Base-by-base conservation (phyloP, 2,329 filamentous ascomycete genomes). In the Botryosphaeria dothidea region DNA sequence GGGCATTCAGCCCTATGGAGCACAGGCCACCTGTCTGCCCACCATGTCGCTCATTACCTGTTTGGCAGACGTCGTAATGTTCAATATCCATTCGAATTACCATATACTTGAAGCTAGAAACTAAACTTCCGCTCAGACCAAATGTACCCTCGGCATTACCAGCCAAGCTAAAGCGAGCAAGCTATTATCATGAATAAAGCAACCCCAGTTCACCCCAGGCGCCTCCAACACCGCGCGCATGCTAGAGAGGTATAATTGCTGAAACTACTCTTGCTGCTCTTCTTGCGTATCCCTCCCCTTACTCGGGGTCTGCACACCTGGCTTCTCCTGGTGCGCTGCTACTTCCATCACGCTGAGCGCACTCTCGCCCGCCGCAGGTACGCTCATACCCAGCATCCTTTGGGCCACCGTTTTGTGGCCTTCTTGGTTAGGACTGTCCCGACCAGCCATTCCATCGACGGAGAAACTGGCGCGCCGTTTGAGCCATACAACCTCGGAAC, bases 401-500 rank as follows among this genome's bases (percentile, higher is more conserved):
- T 75, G 71, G 27, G 77, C 77, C 41, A 78, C 62, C 60, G 78
- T 74, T 65, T 75, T 76, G 62, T 77, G 75, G 1, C 76, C 77
- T 1, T 71, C 72, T 8, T 34, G 71, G 58, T 17, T 74, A 70
- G 45, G 63, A 27, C 49, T 68, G 60, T 65, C 56, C 6, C 38
- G 45, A 1, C 48, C 45, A 5, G 38, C 25, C 5, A 60, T 38
- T 15, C 41, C 54, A 17, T 65, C 60, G n/a, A 25, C 29, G 7
- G 54, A 52, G 4, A 62, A 62, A 27, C 60, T 62, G 4, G 57
- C 48, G 1, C 60, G 57, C n/a, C 71, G 70, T 46, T 73, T 72
- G 29, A 94, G 82, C 86, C 93, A 93, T 36, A 85, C 83, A 3
- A 93, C 91, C 66, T 86, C 87, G 60, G 85, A 82, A 34, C 93